Base-by-base conservation (phyloP, 441 rosid species). In the Erodium texanum region DNA sequence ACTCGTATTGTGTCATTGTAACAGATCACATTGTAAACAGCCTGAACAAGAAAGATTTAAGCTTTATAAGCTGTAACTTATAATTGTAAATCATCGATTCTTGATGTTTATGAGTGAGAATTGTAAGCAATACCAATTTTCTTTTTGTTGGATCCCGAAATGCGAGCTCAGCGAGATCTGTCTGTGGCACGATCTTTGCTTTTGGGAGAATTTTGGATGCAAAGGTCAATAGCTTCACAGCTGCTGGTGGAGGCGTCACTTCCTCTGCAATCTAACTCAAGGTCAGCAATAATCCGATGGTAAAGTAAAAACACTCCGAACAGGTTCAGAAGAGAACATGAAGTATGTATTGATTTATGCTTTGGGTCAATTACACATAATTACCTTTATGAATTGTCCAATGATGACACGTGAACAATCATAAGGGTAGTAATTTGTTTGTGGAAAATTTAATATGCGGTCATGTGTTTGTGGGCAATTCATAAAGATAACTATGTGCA, bases 131-230 rank as follows among this genome's bases (percentile, higher is more conserved):
- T 54, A 90, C 98, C 90, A 86, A 71, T 83, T 90, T 79, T 73
- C 87, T 79, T 80, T 91, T 90, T 71, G 66, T 82, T 24, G 70
- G 81, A 73, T 90, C 96, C 70, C 97, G 80, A 83, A 93, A 82
- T 78, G 82, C 79, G 66, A 89, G 76, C 65, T 84, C 86, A 9
- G 91, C 79, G 36, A 93, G 79, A 76, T 89, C 96, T 68, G 71
- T 74, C 76, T 80, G 81, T 0, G 97, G 96, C 68, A 89, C 70
- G 68, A 93, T 91, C 93, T 93, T 93, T 62, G 93, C 98, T 76
- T 85, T 87, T 0, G 97, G 98, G 69, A 85, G 62, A 22, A 85
- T 63, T 56, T 79, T 82, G 5, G 98, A 80, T 78, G 86, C 41
- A 70, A 80, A 61, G 41, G 80, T 83, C 66, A 90, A 70, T 32